Base-by-base conservation (phyloP, 2,329 filamentous ascomycete species). In the Sclerotinia nivalis region DNA sequence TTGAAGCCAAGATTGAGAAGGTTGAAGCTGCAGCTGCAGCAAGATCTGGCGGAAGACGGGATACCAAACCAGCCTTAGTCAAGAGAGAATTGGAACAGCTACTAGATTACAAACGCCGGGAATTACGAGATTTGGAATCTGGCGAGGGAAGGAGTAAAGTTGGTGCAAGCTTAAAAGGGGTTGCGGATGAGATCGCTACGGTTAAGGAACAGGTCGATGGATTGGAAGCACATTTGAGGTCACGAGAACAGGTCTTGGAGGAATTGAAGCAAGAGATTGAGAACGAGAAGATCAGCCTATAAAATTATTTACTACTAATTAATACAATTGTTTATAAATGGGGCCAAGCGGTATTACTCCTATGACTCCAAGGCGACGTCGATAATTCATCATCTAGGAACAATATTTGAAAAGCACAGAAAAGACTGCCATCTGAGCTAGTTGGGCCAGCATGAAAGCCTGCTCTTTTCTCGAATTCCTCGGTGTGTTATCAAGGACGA, bases 191-290 rank as follows among this genome's bases (percentile, higher is more conserved):
- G 81, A 87, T 99, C 78, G 87, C 91, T 76, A 92, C 92, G 59
- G 93, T 99, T n/a, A 90, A 88, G 77, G 95, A 98, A 81, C 95
- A 99, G 84, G 90, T 99, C 2, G 93, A 97, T 74, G 93, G 94
- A 0, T 80, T 99, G 74, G 93, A 97, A 83, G 82, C 84, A 72
- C 96, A 99, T 83, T 82, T 97, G 77, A 86, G 88, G 76, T 89
- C 89, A 74, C 86, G 96, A 72, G 88, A 95, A 80, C 87, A 90
- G 74, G 87, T 90, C 43, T 82, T 99, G 76, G 88, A 91, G 61
- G 91, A 93, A 79, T 79, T 98, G 78, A 87, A 88, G 81, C 85
- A 88, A 78, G 89, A 97, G 82, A 91, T 98, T 80, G 93, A 97
- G 77, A 90, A 93, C 31, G 94, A 95, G 86, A 96, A 92, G 84